Conservation (phyloP, 768 basidiomycete genomes). For the Cystobasidium ongulense region DNA sequence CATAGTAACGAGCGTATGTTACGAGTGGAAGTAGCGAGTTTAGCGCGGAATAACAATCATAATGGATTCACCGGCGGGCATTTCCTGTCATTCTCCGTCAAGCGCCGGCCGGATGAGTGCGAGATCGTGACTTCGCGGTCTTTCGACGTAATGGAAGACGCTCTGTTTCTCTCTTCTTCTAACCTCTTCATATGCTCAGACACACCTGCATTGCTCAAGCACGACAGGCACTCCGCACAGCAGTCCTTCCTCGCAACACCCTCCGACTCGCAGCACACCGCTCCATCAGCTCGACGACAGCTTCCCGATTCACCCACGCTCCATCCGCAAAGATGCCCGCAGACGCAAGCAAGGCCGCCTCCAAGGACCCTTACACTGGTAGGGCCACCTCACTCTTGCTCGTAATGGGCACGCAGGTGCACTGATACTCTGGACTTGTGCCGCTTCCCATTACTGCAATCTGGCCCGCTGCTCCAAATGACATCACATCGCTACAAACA, state of each 20-base stretch:
- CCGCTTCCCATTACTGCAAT: not conserved
- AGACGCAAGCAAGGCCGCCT: constrained; percentile 23
- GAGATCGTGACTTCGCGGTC: too few species aligned
- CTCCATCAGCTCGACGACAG: not conserved
- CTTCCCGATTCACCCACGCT: constrained; percentile 5
- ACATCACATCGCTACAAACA: not conserved
- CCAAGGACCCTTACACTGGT: constrained; percentile 31
- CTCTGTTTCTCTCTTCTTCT: not conserved
- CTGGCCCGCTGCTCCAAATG: too few species aligned
- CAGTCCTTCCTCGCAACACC: not conserved
- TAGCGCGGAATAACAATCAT: too few species aligned
- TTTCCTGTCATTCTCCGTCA: too few species aligned
- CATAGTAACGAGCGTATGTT: not conserved
- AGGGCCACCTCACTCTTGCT: not conserved
- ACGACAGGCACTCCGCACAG: not conserved
- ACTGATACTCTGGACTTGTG: not conserved
- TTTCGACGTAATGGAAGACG: not conserved
- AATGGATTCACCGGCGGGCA: too few species aligned
- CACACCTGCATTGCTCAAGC: not conserved
- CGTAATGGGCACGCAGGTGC: not conserved
- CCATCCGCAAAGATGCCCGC: constrained; percentile 24
- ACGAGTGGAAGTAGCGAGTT: too few species aligned
- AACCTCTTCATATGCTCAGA: not conserved
- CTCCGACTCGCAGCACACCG: not conserved
- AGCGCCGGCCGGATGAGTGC: too few species aligned